Base-by-base conservation (phyloP, 2,329 filamentous ascomycete species). In the Cytospora paraplurivora region DNA sequence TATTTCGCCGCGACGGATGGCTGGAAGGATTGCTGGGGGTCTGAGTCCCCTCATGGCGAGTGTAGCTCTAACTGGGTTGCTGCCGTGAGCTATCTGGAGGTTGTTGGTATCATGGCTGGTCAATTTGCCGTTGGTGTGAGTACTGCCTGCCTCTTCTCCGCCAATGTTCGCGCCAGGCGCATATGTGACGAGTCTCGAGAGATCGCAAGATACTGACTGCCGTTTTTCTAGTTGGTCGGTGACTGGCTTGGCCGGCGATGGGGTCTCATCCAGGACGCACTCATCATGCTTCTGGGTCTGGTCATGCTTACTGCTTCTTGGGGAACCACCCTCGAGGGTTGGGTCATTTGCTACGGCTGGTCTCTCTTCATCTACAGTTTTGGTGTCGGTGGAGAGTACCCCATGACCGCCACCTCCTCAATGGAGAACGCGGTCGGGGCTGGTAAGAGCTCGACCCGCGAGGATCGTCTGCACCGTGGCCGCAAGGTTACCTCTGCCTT, bases 311-410 rank as follows among this genome's bases (percentile, higher is more conserved):
- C 91, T 56, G 91, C 92, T 65, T 90, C 90, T 32, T 98, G 94
- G 94, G 94, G 93, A 67, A 78, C 90, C 37, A 92, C 86, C 41
- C 83, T 96, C 57, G 88, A 98, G 72, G 93, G 93, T 71, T 98
- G 94, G 94, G 91, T 98, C 63, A 96, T 97, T 73, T 97, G 93
- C 83, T 98, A 98, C 75, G 91, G 90, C 66, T 96, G 91, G 90
- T 92, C 92, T 47, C 85, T 98, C 44, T 97, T 97, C 82, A 91
- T 98, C 81, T 95, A 95, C 76, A 78, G 79, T 62, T 78, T 86
- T 57, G 86, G 85, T 68, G 86, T 88, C 62, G 92, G 92, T 71
- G 93, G 93, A 69, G 93, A 97, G 78, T 97, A 98, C 74, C 94
- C 94, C 67, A 97, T 97, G 84, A 98, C 94, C 38, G 94, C 94